A percentile compares a stretch with the other conserved stretches of the same genome.
These are phyloP conservation scores for Graphium sp. DNA, from an alignment of 2,329 filamentous ascomycete species.

Conservation along the genomic window DNA sequence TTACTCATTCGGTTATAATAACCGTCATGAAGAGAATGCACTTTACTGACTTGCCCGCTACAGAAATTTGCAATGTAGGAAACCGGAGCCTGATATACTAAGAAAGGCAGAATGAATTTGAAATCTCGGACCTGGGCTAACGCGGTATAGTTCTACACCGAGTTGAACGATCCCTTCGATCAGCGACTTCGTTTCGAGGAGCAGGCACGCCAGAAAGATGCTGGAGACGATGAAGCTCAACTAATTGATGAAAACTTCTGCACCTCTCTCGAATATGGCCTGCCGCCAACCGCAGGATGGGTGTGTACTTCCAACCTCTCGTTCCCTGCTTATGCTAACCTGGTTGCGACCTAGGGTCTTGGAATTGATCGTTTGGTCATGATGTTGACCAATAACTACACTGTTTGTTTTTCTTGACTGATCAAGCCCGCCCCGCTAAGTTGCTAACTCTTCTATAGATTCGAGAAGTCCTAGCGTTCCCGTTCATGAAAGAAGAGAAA, in stretches of 20 bases:
- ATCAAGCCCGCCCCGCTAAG: background rate
- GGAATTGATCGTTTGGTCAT: constrained; percentile 88
- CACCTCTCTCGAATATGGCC: constrained; percentile 70
- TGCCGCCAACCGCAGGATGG: constrained; percentile 80
- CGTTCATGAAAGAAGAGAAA: constrained; percentile 86
- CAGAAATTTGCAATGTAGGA: too few species aligned
- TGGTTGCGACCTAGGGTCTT: constrained; percentile 92
- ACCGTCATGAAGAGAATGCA: too few species aligned
- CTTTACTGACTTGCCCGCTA: too few species aligned
- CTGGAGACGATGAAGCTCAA: constrained; percentile 95
- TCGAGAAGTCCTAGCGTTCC: constrained; percentile 91
- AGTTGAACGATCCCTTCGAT: constrained; percentile 86
- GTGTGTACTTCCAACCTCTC: constrained; percentile 2
- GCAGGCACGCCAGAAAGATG: constrained; percentile 87
- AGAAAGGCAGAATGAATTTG: too few species aligned
- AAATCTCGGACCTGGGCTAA: too few species aligned
- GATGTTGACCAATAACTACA: constrained; percentile 89
- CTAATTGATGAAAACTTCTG: constrained; percentile 93
- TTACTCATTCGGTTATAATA: too few species aligned
- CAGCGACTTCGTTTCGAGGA: constrained; percentile 76
- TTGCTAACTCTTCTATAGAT: constrained; percentile 36
- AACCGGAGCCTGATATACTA: too few species aligned
- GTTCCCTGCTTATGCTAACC: background rate
- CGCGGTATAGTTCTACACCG: constrained; percentile 51
- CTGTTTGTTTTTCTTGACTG: background rate